Evolutionary conservation across 2,329 filamentous ascomycete species (phyloP).

Genomic region (Drechslerella dactyloides): DNA sequence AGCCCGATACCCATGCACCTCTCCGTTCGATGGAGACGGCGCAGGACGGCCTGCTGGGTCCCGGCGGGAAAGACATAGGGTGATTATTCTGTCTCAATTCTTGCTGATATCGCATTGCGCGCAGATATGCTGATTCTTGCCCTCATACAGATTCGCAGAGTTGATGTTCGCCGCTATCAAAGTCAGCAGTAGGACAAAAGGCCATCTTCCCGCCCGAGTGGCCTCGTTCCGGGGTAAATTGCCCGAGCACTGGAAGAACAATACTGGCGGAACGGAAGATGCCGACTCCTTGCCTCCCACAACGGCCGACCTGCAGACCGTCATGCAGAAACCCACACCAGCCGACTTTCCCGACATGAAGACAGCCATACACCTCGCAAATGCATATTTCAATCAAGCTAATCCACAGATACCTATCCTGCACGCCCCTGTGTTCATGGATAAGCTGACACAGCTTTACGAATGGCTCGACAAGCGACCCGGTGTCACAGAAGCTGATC

Average conservation of each 20-base stretch:
- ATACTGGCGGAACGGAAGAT: conserved; percentile 26
- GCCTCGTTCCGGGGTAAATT: conserved; percentile 48
- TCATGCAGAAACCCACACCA: conserved; percentile 48
- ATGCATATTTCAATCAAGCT: conserved; percentile 91
- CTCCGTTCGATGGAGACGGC: neutral
- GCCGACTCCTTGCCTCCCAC: conserved; percentile 37
- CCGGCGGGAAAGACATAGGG: conserved; percentile 53
- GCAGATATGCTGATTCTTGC: neutral
- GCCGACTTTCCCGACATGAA: conserved; percentile 81
- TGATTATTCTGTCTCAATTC: conserved; percentile 28
- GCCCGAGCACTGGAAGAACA: conserved; percentile 43
- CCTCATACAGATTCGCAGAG: conserved; percentile 52
- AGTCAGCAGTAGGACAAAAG: conserved; percentile 50
- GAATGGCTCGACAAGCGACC: conserved; percentile 56
- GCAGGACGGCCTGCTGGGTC: conserved; percentile 30
- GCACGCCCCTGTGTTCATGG: conserved; percentile 85
- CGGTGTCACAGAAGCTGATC: conserved; percentile 69
- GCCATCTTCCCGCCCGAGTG: conserved; percentile 41
- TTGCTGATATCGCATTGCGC: neutral
- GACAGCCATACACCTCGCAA: conserved; percentile 73
- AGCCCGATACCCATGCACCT: conserved; percentile 12
- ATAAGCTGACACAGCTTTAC: conserved; percentile 82
- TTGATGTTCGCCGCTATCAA: conserved; percentile 55
- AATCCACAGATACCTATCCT: conserved; percentile 95
- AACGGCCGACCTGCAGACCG: conserved; percentile 51